These are phyloP conservation scores for Silene conica DNA, from an alignment of 148 eudicot species.

Conservation along the genomic window DNA sequence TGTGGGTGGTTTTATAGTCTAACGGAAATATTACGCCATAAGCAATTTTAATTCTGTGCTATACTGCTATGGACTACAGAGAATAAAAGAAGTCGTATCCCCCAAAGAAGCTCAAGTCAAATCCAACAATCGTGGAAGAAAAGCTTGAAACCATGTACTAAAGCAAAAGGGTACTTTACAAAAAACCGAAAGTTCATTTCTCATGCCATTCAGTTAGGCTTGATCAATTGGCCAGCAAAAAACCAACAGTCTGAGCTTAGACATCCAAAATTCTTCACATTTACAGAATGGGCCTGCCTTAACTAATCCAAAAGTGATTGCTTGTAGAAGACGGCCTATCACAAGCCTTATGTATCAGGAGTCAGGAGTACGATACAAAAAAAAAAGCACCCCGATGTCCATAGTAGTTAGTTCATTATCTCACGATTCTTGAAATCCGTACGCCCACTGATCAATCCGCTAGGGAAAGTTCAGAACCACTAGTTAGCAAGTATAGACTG, in stretches of 20 bases:
- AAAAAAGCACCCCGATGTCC: too few relatives aligned
- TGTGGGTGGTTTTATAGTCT: too few relatives aligned
- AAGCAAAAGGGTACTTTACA: not conserved
- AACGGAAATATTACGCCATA: too few relatives aligned
- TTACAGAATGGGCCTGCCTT: too few relatives aligned
- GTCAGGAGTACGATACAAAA: too few relatives aligned
- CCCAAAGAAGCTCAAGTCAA: not conserved
- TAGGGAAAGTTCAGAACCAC: not conserved
- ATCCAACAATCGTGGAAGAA: not conserved
- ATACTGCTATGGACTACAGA: not conserved
- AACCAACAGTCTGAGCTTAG: too few relatives aligned
- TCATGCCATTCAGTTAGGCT: not conserved
- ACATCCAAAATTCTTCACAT: not conserved
- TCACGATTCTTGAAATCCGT: not conserved
- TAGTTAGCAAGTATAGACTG: not conserved
- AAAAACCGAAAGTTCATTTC: not conserved
- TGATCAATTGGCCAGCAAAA: constrained; percentile 1
- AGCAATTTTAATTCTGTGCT: not conserved
- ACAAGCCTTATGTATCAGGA: not conserved
- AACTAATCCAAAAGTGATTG: too few relatives aligned
- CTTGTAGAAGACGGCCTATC: not conserved
- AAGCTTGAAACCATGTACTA: not conserved
- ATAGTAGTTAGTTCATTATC: not conserved
- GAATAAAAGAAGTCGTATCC: not conserved
- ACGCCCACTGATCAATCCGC: not conserved